A percentile compares a stretch with the other conserved stretches of the same genome.
Evolutionary conservation across 2,329 filamentous ascomycete genomes (phyloP).

Genomic region (Beauveria australis): DNA sequence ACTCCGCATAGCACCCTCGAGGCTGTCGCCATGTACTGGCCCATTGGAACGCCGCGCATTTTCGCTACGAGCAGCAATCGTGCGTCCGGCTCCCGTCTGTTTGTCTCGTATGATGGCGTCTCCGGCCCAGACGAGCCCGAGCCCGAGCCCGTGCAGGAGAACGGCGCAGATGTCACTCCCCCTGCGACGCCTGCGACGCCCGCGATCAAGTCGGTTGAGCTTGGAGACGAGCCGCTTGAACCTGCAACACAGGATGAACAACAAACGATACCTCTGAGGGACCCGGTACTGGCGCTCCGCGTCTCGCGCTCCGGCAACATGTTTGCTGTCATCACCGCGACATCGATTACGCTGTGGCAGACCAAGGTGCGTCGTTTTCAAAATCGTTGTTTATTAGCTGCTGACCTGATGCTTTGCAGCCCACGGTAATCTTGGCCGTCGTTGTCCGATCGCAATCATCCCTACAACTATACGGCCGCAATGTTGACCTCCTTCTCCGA

Average conservation of each 20-base stretch:
- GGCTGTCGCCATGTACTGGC: slow-evolving; percentile 72
- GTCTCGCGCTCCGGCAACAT: slow-evolving; percentile 71
- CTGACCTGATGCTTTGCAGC: slow-evolving; percentile 42
- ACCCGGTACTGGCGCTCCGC: slow-evolving; percentile 64
- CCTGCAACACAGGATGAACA: slow-evolving; percentile 18
- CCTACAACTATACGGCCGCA: slow-evolving; percentile 73
- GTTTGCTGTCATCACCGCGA: slow-evolving; percentile 80
- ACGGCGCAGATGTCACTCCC: slow-evolving; percentile 16
- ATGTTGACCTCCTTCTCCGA: slow-evolving; percentile 74
- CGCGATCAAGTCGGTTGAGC: slow-evolving; percentile 50
- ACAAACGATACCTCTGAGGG: slow-evolving; percentile 38
- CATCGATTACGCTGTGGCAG: slow-evolving; percentile 91
- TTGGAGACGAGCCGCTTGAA: slow-evolving; percentile 29
- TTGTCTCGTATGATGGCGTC: slow-evolving; percentile 55
- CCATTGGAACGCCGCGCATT: slow-evolving; percentile 73
- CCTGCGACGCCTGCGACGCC: slow-evolving; percentile 45
- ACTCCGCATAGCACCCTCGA: slow-evolving; percentile 7
- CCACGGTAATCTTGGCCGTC: slow-evolving; percentile 78
- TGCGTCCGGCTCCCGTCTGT: slow-evolving; percentile 39
- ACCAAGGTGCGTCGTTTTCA: slow-evolving; percentile 58
- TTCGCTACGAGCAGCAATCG: slow-evolving; percentile 68
- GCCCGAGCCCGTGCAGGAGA: slow-evolving; percentile 21
- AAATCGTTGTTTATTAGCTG: background rate
- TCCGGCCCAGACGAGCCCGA: slow-evolving; percentile 22
- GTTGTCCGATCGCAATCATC: slow-evolving; percentile 77